Conservation (phyloP, 2,329 filamentous ascomycete species). For the Ascochyta pisi region DNA sequence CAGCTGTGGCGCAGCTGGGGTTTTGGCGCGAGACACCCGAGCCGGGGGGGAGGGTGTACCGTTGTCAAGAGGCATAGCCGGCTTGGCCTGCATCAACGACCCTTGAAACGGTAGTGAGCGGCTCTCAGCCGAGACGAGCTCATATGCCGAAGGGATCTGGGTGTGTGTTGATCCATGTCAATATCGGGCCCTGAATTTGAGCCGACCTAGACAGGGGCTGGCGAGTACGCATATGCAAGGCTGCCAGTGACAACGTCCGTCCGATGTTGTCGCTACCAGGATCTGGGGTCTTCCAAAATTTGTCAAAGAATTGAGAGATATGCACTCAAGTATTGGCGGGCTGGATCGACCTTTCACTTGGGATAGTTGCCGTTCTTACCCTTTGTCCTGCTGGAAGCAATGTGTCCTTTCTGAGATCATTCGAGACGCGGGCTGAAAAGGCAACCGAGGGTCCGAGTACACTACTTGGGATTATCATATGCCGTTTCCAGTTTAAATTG, state of each 20-base stretch:
- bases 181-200: constrained; percentile 8
- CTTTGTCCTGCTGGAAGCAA: neutral
- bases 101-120: constrained; percentile 27
- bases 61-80: constrained; percentile 24
- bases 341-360: constrained; percentile 3
- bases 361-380: neutral
- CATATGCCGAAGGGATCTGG: constrained; percentile 29
- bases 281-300: constrained; percentile 12
- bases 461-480: neutral
- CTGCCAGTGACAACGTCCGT: constrained; percentile 10
- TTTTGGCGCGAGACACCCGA: no score
- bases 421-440: neutral
- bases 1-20: no score
- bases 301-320: constrained; percentile 9
- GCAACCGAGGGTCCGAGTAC: neutral
- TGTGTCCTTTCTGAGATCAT: constrained; percentile 5
- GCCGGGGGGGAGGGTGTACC: no score
- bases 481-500: neutral
- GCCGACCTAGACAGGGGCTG: constrained; percentile 15
- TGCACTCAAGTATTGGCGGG: constrained; percentile 20
- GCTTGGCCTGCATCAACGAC: constrained; percentile 23
- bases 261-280: constrained; percentile 15
- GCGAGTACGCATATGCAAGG: constrained; percentile 16
- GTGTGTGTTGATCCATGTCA: constrained; percentile 23
- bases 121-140: constrained; percentile 31